Percentiles rank a stretch among this genome's conserved stretches.
Evolutionary conservation across 768 basidiomycete species (phyloP).

Genomic region (Phaffia australis): DNA sequence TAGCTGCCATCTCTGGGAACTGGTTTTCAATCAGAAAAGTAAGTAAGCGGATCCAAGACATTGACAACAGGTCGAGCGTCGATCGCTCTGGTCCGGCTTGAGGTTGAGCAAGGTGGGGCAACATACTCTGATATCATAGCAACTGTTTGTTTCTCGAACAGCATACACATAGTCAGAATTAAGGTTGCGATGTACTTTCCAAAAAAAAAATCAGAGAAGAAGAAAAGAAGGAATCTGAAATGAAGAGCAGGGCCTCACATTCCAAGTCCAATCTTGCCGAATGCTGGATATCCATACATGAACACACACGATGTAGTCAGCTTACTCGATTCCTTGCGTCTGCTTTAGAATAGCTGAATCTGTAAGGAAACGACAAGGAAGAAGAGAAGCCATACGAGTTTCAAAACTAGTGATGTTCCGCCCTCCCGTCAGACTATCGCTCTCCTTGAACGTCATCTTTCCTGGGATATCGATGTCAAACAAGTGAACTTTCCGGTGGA

Average conservation of each 20-base stretch:
- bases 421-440: slow-evolving; percentile 74
- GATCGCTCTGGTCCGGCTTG: no score
- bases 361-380: background rate
- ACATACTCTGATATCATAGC: slow-evolving; percentile 23
- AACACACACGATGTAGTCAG: background rate
- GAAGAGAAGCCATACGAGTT: slow-evolving; percentile 50
- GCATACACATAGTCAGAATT: no score
- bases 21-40: slow-evolving; percentile 23
- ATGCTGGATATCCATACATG: slow-evolving; percentile 47
- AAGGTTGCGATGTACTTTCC: no score
- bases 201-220: no score
- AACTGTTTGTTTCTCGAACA: background rate
- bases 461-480: slow-evolving; percentile 86
- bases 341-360: background rate
- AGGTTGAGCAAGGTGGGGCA: no score
- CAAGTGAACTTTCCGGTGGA: slow-evolving; percentile 87
- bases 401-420: slow-evolving; percentile 65
- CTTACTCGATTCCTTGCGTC: background rate
- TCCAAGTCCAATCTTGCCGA: slow-evolving; percentile 89
- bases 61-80: no score
- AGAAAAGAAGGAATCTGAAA: no score
- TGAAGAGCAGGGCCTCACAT: slow-evolving; percentile 44
- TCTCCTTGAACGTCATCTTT: slow-evolving; percentile 45
- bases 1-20: slow-evolving; percentile 78
- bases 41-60: no score